Percentiles rank a stretch among this genome's conserved stretches.
phyloP scores from a whole-genome alignment of 2,329 filamentous ascomycete genomes.

The Fusarium xylarioides region DNA sequence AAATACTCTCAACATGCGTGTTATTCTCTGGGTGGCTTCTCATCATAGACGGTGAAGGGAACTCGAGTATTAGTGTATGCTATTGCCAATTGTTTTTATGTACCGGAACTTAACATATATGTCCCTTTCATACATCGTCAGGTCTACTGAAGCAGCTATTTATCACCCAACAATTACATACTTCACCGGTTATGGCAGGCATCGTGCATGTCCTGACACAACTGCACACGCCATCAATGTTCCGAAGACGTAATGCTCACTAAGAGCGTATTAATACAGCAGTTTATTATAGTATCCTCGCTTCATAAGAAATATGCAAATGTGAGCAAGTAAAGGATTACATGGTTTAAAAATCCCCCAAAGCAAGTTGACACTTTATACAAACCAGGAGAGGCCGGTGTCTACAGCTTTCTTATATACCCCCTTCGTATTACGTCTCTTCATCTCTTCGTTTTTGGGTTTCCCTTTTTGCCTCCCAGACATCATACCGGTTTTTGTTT shows the following conservation, averaged over 20 bases:
- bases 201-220: neutral
- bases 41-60: slow-evolving; percentile 58
- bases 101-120: neutral
- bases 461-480: slow-evolving; percentile 1
- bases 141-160: neutral
- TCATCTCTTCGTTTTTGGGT: slow-evolving; percentile 19
- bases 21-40: slow-evolving; percentile 52
- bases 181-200: neutral
- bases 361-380: neutral
- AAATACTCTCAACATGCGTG: slow-evolving; percentile 60
- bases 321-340: slow-evolving; percentile 18
- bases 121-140: neutral
- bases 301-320: neutral
- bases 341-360: neutral
- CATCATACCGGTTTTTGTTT: neutral
- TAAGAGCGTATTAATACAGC: neutral
- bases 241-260: too few species aligned
- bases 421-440: slow-evolving; percentile 17
- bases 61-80: slow-evolving; percentile 55
- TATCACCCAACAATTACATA: neutral
- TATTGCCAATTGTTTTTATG: slow-evolving; percentile 46
- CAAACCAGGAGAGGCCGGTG: neutral
- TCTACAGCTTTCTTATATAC: neutral
- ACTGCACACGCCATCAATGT: neutral
- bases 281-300: neutral